Conservation (phyloP, 2,329 filamentous ascomycete species). For the Pestalotiopsis sp. region DNA sequence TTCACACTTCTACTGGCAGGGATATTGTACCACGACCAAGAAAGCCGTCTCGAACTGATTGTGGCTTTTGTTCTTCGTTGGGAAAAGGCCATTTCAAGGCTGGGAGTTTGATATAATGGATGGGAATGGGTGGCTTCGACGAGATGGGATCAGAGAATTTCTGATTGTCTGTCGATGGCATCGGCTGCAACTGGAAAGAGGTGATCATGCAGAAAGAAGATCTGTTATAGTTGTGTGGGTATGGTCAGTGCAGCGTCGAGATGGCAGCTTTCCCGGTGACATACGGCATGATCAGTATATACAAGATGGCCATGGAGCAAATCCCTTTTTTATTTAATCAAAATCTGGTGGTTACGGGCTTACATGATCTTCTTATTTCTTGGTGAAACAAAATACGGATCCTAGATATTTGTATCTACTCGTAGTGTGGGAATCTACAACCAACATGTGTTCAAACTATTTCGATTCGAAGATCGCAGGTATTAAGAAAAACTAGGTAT, state of each 20-base stretch:
- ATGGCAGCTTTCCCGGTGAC: slow-evolving; percentile 4
- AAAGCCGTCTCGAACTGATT: slow-evolving; percentile 14
- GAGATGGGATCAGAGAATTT: neutral
- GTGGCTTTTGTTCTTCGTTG: slow-evolving; percentile 9
- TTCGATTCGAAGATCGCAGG: too few relatives aligned
- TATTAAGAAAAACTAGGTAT: too few relatives aligned
- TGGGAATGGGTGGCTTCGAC: neutral
- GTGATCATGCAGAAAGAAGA: neutral
- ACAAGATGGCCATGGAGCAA: neutral
- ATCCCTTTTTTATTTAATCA: neutral
- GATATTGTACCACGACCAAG: slow-evolving; percentile 19
- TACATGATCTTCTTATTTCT: neutral
- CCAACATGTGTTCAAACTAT: too few relatives aligned
- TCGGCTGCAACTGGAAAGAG: neutral
- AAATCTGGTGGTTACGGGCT: neutral
- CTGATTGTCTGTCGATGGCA: neutral
- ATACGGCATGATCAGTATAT: slow-evolving; percentile 6
- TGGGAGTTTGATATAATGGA: slow-evolving; percentile 21
- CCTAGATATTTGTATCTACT: neutral
- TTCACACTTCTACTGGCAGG: slow-evolving; percentile 39
- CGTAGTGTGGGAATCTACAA: too few relatives aligned
- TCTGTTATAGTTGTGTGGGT: neutral
- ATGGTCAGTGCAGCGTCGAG: neutral
- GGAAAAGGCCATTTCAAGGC: slow-evolving; percentile 17
- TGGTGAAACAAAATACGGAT: neutral